phyloP scores from a whole-genome alignment of 2,329 filamentous ascomycete species.

The Sclerotinia glacialis region DNA sequence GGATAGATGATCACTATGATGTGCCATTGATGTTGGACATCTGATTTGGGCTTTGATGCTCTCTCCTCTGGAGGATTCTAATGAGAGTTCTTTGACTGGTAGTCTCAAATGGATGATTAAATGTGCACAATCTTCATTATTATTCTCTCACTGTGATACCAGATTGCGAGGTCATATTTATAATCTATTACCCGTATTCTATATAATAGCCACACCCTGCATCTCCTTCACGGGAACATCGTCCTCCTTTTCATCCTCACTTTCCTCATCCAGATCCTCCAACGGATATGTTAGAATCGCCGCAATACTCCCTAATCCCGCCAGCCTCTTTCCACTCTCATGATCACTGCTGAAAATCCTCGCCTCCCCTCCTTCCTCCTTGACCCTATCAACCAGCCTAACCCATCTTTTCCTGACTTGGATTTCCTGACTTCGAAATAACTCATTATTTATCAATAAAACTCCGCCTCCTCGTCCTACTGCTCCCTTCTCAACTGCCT shows the following conservation, averaged over 20 bases:
- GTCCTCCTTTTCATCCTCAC: slow-evolving; percentile 38
- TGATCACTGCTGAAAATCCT: slow-evolving; percentile 89
- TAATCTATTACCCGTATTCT: background rate
- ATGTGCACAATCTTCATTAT: background rate
- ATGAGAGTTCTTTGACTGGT: no score
- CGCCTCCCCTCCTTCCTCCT: slow-evolving; percentile 80
- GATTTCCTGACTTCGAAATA: slow-evolving; percentile 83
- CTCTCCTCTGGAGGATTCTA: no score
- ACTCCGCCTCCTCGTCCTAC: slow-evolving; percentile 84
- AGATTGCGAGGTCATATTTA: background rate
- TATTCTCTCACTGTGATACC: background rate
- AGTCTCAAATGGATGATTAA: background rate
- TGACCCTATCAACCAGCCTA: slow-evolving; percentile 80
- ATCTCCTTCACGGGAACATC: background rate
- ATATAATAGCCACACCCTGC: slow-evolving; percentile 16
- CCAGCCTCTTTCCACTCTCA: slow-evolving; percentile 84
- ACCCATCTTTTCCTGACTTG: slow-evolving; percentile 78
- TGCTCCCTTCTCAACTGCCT: slow-evolving; percentile 80
- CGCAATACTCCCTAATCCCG: slow-evolving; percentile 81
- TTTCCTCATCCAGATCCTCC: slow-evolving; percentile 72
- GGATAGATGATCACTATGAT: no score
- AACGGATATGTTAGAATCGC: slow-evolving; percentile 89
- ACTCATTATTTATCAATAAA: slow-evolving; percentile 78
- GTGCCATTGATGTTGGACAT: no score
- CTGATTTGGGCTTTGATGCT: no score